Percentiles rank a stretch among this genome's conserved stretches.
phyloP scores from a whole-genome alignment of 371 early-diverging fungal species.

The Mortierella sp. region DNA sequence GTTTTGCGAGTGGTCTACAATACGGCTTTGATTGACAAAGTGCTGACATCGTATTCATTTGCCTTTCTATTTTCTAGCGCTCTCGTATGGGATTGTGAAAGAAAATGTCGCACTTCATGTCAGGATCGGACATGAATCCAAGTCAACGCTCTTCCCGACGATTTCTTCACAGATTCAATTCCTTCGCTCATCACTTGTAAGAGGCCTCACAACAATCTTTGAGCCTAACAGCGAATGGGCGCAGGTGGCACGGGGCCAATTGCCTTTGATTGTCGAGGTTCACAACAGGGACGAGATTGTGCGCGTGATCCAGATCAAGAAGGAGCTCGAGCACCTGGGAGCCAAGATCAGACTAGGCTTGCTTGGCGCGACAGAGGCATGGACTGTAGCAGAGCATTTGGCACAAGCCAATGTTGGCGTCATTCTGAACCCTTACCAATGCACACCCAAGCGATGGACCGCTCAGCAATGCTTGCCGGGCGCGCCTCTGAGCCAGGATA shows the following conservation, averaged over 20 bases:
- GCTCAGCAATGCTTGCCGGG: constrained; percentile 70
- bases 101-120: constrained; percentile 71
- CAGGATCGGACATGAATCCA: constrained; percentile 60
- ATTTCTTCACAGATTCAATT: constrained; percentile 72
- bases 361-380: constrained; percentile 77
- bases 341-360: constrained; percentile 53
- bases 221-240: background rate
- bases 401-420: constrained; percentile 67
- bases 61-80: too few relatives aligned
- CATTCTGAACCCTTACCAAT: constrained; percentile 69
- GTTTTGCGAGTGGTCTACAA: too few relatives aligned
- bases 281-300: constrained; percentile 78
- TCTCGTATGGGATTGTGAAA: constrained; percentile 61
- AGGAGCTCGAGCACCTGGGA: constrained; percentile 53
- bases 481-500: constrained; percentile 62
- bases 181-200: constrained; percentile 58
- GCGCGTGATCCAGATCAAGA: constrained; percentile 66
- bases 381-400: constrained; percentile 68
- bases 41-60: too few relatives aligned
- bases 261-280: constrained; percentile 67
- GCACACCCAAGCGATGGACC: constrained; percentile 69
- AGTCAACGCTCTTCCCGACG: constrained; percentile 59
- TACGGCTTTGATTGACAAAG: too few relatives aligned
- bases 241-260: constrained; percentile 61
- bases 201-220: constrained; percentile 33